These are phyloP conservation scores for Oidiodendron maius DNA, from an alignment of 495 filamentous ascomycete species.

Conservation along the genomic window DNA sequence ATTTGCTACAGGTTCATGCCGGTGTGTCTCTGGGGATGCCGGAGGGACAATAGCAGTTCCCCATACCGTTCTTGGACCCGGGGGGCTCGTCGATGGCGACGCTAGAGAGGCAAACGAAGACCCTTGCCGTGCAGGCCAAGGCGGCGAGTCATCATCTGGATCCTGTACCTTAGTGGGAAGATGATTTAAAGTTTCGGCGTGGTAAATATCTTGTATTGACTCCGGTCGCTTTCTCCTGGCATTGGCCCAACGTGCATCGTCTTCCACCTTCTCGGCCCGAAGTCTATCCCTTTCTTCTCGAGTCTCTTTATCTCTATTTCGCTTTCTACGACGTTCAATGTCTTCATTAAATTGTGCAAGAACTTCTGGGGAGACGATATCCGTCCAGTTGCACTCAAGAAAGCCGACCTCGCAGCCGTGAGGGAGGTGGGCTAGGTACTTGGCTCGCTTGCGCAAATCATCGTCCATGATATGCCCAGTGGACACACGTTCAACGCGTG, in stretches of 20 bases:
- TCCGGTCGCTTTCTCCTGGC: slow-evolving; percentile 32
- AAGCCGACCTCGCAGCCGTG: slow-evolving; percentile 91
- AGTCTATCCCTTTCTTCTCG: slow-evolving; percentile 88
- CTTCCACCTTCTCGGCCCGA: slow-evolving; percentile 79
- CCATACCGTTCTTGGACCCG: slow-evolving; percentile 70
- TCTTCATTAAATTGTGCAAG: slow-evolving; percentile 68
- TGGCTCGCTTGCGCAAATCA: slow-evolving; percentile 75
- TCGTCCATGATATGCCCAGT: slow-evolving; percentile 90
- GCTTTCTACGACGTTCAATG: slow-evolving; percentile 70
- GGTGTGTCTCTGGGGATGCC: slow-evolving; percentile 37
- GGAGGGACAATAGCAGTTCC: slow-evolving; percentile 63
- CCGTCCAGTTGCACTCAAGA: slow-evolving; percentile 95
- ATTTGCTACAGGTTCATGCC: slow-evolving; percentile 29
- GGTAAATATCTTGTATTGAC: slow-evolving; percentile 13
- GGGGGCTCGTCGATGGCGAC: slow-evolving; percentile 73
- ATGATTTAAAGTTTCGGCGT: slow-evolving; percentile 57
- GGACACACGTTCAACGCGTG: slow-evolving; percentile 85
- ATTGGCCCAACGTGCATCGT: slow-evolving; percentile 50
- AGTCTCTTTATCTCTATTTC: slow-evolving; percentile 78
- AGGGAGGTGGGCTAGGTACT: slow-evolving; percentile 88
- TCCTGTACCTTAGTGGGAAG: slow-evolving; percentile 38
- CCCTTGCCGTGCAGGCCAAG: slow-evolving; percentile 43
- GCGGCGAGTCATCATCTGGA: slow-evolving; percentile 46
- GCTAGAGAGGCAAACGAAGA: slow-evolving; percentile 58
- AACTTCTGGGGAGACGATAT: slow-evolving; percentile 71